Evolutionary conservation across 2,329 filamentous ascomycete species (phyloP).

Genomic region (Thielaviopsis euricoi): DNA sequence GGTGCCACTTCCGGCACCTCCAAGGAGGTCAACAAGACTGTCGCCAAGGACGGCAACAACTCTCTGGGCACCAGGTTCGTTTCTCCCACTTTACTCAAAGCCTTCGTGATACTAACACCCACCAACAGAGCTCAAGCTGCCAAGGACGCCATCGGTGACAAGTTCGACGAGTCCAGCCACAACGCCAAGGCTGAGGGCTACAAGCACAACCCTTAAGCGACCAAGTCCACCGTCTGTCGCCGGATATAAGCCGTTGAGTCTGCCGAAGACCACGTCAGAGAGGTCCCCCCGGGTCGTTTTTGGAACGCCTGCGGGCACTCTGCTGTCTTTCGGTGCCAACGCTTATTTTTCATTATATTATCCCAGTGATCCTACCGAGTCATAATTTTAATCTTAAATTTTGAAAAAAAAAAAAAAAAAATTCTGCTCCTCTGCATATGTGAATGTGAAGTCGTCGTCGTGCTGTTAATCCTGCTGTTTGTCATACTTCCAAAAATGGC

Average conservation of each 20-base stretch:
- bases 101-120: background rate
- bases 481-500: too few relatives aligned
- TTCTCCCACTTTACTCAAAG: background rate
- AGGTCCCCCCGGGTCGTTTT: background rate
- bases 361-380: background rate
- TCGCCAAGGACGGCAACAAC: constrained; percentile 46
- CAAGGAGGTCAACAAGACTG: constrained; percentile 56
- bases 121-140: constrained; percentile 25
- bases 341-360: background rate
- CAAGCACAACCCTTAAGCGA: constrained; percentile 19
- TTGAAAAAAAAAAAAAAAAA: too few relatives aligned
- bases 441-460: too few relatives aligned
- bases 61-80: constrained; percentile 35
- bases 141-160: constrained; percentile 33
- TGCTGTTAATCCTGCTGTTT: too few relatives aligned
- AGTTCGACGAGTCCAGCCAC: constrained; percentile 26
- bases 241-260: background rate
- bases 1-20: constrained; percentile 36
- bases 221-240: background rate
- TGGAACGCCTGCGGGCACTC: background rate
- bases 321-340: background rate
- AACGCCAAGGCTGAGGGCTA: constrained; percentile 26
- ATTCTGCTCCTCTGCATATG: background rate
- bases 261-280: background rate
- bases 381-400: background rate